A percentile compares a stretch with the other conserved stretches of the same genome.
phyloP scores from a whole-genome alignment of 768 basidiomycete genomes.

The Termitomyces titanicus region DNA sequence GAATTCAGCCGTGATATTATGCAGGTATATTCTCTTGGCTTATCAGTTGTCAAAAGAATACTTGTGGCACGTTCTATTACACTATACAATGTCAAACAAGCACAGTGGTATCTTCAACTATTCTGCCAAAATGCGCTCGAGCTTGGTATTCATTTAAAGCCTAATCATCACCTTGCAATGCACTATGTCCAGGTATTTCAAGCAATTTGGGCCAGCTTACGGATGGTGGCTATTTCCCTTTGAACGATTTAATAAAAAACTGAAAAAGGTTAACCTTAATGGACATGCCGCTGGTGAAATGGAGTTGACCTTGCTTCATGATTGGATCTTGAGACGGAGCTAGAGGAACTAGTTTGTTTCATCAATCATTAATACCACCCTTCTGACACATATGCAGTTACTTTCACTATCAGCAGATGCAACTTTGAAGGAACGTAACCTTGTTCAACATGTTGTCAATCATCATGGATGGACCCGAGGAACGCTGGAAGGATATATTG shows the following conservation, averaged over 20 bases:
- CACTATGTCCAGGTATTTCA: not conserved
- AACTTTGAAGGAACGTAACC: not conserved
- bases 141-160: not conserved
- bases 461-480: no score
- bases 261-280: no score
- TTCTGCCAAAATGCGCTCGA: not conserved
- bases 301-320: not conserved
- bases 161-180: not conserved
- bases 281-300: not conserved
- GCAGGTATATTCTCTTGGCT: not conserved
- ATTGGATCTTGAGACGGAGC: not conserved
- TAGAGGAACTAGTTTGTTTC: no score
- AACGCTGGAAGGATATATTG: no score
- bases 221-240: not conserved
- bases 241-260: no score
- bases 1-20: not conserved
- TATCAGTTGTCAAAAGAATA: not conserved
- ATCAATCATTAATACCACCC: no score
- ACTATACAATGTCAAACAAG: not conserved
- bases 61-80: not conserved
- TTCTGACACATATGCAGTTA: not conserved
- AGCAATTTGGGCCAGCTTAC: not conserved
- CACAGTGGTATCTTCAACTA: not conserved
- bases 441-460: no score
- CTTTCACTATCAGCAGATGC: not conserved